Evolutionary conservation across 75 land plant species (phyloP), one percentile per base, ranked within the genome.

Genomic region (Pinus tabuliformis): DNA sequence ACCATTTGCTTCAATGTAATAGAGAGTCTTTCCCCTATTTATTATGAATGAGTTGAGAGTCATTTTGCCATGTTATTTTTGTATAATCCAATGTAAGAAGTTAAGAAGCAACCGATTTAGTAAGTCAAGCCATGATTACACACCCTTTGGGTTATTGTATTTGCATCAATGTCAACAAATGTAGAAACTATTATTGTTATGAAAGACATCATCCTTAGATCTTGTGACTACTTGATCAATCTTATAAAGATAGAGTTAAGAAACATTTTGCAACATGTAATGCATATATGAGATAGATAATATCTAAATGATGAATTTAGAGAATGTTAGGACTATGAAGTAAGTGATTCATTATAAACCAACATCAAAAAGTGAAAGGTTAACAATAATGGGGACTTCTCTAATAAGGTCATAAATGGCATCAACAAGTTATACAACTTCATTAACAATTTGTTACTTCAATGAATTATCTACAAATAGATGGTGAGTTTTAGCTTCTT

Each of bases 191-290:
- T 79, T 76, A 24, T 66, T 21, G 84, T 84, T 28, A 73, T 84
- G 86, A 84, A 84, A 78, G 84, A 84, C 24, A 81, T 84, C 57
- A 84, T 72, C 21, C 86, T 81, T 77, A 84, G 84, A 56, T 80
- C 86, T 5, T 84, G 84, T 73, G 86, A 84, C 36, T 84, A 84
- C 61, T 75, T 84, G 12, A 59, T 84, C 15, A 84, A 84, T 62
- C 86, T 84, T 56, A 77, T 81, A 62, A 76, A 84, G n/a, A 72
- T 84, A n/a, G 78, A 84, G 42, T 76, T 84, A 22, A 77, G 73
- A 57, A 84, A 84, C 73, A 81, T 84, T 24, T 84, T 84, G 86
- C 84, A 84, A 52, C 86, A 84, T 52, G 86, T 84, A 54, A 58
- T 84, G 22, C 79, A 84, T 24, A 81, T 59, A 52, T 42, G 37